Evolutionary conservation across 2,329 filamentous ascomycete genomes (phyloP), one percentile per base, ranked within the genome.

Genomic region (Penicillium sp.): DNA sequence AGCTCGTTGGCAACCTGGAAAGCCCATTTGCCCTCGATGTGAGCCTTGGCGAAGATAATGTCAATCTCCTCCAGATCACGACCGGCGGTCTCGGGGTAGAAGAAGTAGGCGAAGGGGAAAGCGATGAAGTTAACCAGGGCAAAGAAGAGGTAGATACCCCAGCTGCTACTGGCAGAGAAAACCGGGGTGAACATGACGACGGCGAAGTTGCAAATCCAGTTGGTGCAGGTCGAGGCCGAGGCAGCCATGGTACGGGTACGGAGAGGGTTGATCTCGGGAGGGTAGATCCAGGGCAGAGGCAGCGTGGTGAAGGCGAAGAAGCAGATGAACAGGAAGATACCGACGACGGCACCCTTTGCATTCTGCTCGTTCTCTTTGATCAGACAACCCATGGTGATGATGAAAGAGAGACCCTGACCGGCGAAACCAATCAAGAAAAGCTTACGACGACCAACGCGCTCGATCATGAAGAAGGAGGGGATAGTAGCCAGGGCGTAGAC

Each of bases 311-410:
- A 85, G 13, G 85, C 86, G 60, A 88, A 89, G 59, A 85, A 86
- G 7, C 81, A 80, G 60, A 88, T 89, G 71, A 88, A 89, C 4
- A 84, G 81, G 73, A 89, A 89, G 29, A 89, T 73, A 55, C 86
- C 86, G 1, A 87, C 84, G 8, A 78, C 65, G 19, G 72, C 72
- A 56, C 73, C 73, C 59, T 73, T 72, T 21, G 72, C 58, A n/a
- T 65, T 67, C 16, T 56, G 21, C 9, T 46, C 29, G 21, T 29
- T 68, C 1, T 56, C 52, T 2, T 65, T 57, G 37, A 73, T 70
- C 59, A 75, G 52, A 41, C 73, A 75, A 21, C 61, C 68, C 24
- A 75, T 68, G 7, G 69, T 71, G 46, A 75, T 72, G 5, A 71
- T 58, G 48, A 74, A 70, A 27, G 62, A 63, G 10, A 69, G 63